These are phyloP conservation scores for Apiotrichum porosum DNA, from an alignment of 1,284 basidiomycete species.

Conservation along the genomic window DNA sequence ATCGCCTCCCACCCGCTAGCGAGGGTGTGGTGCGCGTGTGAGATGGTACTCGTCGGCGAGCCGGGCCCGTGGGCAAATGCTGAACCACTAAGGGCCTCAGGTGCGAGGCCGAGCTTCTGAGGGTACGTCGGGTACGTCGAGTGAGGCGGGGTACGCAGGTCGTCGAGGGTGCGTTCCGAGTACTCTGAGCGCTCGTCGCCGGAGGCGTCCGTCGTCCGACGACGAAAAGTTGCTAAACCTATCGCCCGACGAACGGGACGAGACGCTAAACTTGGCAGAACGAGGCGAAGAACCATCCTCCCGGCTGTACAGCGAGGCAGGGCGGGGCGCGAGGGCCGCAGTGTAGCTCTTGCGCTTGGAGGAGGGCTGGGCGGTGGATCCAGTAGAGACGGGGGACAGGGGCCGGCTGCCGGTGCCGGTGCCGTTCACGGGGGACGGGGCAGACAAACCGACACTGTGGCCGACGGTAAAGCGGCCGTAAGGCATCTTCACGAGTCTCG, in stretches of 20 bases:
- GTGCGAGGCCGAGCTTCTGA: conserved; percentile 2
- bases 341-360: conserved; percentile 29
- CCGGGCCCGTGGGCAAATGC: not conserved
- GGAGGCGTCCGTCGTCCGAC: conserved; percentile 11
- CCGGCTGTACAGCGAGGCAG: conserved; percentile 1
- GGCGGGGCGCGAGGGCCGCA: conserved; percentile 27
- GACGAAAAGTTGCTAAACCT: not conserved
- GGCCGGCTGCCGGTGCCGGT: not conserved
- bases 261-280: not conserved
- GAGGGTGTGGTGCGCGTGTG: not conserved
- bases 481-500: conserved; percentile 37
- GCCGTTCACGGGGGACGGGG: not conserved
- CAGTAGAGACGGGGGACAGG: not conserved
- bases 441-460: conserved; percentile 11
- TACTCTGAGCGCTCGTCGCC: conserved; percentile 8
- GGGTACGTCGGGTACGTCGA: not conserved
- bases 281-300: too few relatives aligned
- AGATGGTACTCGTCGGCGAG: not conserved
- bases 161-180: not conserved
- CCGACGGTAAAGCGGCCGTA: conserved; percentile 39
- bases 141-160: not conserved
- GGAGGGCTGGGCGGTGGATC: not conserved
- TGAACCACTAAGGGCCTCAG: not conserved
- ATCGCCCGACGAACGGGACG: not conserved
- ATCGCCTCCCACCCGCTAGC: too few relatives aligned